Conservation (phyloP, 305 asterid genomes). For the Rubia peregrina region DNA sequence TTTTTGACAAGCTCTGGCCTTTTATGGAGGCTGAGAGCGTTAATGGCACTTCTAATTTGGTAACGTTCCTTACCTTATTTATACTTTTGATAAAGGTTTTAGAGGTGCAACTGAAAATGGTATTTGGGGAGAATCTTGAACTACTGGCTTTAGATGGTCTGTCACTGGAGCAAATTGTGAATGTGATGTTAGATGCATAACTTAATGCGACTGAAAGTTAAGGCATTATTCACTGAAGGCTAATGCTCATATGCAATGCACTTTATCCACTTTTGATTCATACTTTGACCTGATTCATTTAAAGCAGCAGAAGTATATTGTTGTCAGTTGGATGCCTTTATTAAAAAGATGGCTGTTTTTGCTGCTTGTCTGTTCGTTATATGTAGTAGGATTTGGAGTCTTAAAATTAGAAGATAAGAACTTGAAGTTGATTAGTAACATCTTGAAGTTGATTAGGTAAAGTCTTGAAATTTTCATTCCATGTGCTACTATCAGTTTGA, state of each 20-base stretch:
- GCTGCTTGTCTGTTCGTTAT: background rate
- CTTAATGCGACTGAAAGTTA: background rate
- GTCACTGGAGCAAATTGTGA: background rate
- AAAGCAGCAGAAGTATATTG: background rate
- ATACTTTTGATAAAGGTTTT: background rate
- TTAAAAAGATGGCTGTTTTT: background rate
- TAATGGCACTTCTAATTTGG: slow-evolving; percentile 69
- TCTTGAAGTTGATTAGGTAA: background rate
- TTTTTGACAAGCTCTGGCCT: slow-evolving; percentile 88
- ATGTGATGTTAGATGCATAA: slow-evolving; percentile 1
- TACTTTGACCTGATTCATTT: background rate
- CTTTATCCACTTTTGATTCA: background rate
- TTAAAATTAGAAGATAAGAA: background rate
- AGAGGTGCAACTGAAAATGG: background rate
- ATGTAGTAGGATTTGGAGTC: background rate
- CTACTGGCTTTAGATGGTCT: background rate
- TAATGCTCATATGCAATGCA: background rate
- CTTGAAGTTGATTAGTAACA: background rate
- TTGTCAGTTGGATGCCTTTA: background rate
- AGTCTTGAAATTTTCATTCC: background rate
- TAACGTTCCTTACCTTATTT: slow-evolving; percentile 16
- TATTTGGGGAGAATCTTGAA: background rate
- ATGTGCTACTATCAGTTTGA: background rate
- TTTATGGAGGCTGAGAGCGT: slow-evolving; percentile 70
- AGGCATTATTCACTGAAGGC: background rate